Percentiles rank a stretch among this genome's conserved stretches.
Conservation (phyloP, 73 alveolate genomes). For the Tetrahymena thermophila region DNA sequence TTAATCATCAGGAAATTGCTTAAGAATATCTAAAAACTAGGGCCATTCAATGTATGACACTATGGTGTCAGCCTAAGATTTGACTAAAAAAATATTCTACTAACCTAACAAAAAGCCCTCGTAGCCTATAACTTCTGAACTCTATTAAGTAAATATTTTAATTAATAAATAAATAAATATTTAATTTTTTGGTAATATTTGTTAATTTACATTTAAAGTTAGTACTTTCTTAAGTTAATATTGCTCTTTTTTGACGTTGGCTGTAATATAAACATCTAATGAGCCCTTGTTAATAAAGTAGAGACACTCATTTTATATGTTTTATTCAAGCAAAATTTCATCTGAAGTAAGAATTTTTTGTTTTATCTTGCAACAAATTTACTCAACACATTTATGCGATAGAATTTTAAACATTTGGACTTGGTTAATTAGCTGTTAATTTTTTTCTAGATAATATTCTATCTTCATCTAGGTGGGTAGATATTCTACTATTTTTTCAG, state of each 20-base stretch:
- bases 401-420: not conserved
- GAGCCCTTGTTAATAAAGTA: not conserved
- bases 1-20: not conserved
- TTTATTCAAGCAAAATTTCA: not conserved
- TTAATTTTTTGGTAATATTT: not conserved
- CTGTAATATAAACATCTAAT: not conserved
- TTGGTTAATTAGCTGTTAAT: not conserved
- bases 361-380: not conserved
- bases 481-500: not conserved
- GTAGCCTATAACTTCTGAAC: not conserved
- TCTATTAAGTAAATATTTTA: not conserved
- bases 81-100: not conserved
- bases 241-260: not conserved
- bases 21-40: not conserved
- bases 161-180: not conserved
- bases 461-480: not conserved
- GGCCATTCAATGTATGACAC: not conserved
- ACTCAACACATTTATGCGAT: not conserved
- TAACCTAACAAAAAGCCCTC: not conserved
- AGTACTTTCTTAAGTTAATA: not conserved
- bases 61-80: not conserved
- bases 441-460: not conserved
- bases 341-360: not conserved
- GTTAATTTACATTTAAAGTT: not conserved
- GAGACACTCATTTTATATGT: not conserved